Conservation (phyloP, 2,329 filamentous ascomycete genomes). For the Allantophomopsis lycopodina region DNA sequence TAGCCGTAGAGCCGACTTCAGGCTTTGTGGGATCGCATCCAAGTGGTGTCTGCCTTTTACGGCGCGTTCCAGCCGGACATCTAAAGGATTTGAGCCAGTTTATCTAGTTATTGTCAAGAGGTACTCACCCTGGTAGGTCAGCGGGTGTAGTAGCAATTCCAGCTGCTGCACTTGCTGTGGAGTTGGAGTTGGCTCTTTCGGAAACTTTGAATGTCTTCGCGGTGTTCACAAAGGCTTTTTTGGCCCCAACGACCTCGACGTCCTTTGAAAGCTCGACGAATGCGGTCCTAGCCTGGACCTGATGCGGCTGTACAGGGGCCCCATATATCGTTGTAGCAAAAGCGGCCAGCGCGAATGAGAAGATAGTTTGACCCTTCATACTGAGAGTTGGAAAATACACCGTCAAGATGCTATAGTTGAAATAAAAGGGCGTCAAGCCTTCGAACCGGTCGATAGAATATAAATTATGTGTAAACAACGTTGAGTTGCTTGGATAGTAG, state of each 20-base stretch:
- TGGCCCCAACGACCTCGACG: not conserved
- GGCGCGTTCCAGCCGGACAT: not conserved
- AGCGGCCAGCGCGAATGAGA: not conserved
- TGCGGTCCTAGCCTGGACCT: not conserved
- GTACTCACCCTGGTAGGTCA: not conserved
- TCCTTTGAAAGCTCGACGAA: not conserved
- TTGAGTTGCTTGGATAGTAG: not conserved
- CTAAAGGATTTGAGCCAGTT: too few relatives aligned
- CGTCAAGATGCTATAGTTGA: not conserved
- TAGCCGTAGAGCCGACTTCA: too few relatives aligned
- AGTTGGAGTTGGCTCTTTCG: not conserved
- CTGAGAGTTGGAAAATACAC: not conserved
- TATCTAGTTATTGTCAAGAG: too few relatives aligned
- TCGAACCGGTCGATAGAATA: not conserved
- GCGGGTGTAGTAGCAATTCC: not conserved
- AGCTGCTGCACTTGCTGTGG: not conserved
- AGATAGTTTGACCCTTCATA: not conserved
- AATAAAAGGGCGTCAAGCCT: not conserved
- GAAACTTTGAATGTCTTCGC: not conserved
- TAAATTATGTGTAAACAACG: not conserved
- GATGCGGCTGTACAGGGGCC: not conserved
- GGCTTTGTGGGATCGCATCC: too few relatives aligned
- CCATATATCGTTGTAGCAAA: not conserved
- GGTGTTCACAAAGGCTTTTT: not conserved
- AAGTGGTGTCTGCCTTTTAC: not conserved